Base-by-base conservation (phyloP, 2,329 filamentous ascomycete species). In the Nothopassalora personata region DNA sequence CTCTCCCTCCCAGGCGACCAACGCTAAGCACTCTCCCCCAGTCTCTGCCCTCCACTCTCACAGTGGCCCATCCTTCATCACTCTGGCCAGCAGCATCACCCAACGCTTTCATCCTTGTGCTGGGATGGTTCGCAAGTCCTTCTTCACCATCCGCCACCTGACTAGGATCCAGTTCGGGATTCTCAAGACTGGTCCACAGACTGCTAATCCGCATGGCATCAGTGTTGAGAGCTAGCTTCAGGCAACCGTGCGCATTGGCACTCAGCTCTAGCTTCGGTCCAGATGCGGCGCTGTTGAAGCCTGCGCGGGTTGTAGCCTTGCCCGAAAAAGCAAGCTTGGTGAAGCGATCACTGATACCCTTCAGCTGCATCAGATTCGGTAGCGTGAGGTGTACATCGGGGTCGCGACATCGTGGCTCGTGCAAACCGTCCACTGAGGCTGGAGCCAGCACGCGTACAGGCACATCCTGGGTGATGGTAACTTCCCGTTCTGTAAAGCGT, bases 1-100 rank as follows among this genome's bases (percentile, higher is more conserved):
- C 93, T 66, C 91, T 83, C 0, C 91, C 93, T 67, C 94, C 93
- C 31, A 97, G 77, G 53, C 92, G 81, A 1, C 93, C 93, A 11
- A 97, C 92, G 73, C 91, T 95, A 65, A 99, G 80, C n/a, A 97
- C 93, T 66, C 85, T 86, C 33, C 91, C 91, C 93, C 94, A 97
- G 72, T 99, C 94, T 72, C 86, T 88, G 34, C 91, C 94, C 75
- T 97, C 94, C 27, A 97, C 91, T 55, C 90, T 82, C 36, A 97
- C 93, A 27, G 85, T 91, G 1, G 91, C 90, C 91, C 93, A 97
- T 49, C 85, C 86, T 61, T 91, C 86, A 13, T 91, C 89, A 13
- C 89, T 90, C 19, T 84, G 86, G 55, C 86, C 81, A 60, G 81
- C 77, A 0, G 80, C 76, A 47, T 76, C 77, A 5, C 80, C 80